A percentile compares a stretch with the other conserved stretches of the same genome.
Evolutionary conservation across 208 protist species (phyloP).

Genomic region (Trypanosoma scelopori): DNA sequence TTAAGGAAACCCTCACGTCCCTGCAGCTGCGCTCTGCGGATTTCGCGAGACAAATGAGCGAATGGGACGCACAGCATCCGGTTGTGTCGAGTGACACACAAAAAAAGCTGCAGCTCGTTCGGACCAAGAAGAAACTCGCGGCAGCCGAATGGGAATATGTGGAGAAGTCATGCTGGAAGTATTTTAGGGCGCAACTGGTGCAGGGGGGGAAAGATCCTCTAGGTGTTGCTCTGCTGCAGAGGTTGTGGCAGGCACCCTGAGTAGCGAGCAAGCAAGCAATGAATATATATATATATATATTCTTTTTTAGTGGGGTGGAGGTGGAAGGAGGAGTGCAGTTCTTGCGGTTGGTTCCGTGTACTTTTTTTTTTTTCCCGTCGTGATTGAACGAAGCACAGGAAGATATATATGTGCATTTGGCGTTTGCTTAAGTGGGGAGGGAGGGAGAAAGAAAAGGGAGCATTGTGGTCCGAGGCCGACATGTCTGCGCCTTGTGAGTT

Average conservation of each 20-base stretch:
- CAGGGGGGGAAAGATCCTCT: background rate
- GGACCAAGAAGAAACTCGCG: background rate
- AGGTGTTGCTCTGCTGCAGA: background rate
- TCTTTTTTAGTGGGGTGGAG: too few relatives aligned
- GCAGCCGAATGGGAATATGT: slow-evolving; percentile 19
- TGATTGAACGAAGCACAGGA: too few relatives aligned
- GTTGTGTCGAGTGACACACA: background rate
- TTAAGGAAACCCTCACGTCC: background rate
- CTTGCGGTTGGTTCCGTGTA: background rate
- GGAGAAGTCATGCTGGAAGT: slow-evolving; percentile 12
- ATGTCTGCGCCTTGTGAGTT: background rate
- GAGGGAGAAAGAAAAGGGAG: too few relatives aligned
- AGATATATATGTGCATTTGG: too few relatives aligned
- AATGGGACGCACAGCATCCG: slow-evolving; percentile 9
- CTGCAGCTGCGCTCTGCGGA: background rate
- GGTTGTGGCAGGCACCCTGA: background rate
- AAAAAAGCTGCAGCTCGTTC: slow-evolving; percentile 7
- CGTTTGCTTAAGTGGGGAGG: too few relatives aligned
- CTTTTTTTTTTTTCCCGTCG: background rate
- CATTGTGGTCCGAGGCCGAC: too few relatives aligned
- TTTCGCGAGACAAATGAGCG: background rate
- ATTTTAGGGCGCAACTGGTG: slow-evolving; percentile 10
- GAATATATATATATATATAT: too few relatives aligned
- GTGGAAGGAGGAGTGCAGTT: background rate
- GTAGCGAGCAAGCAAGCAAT: background rate